phyloP scores from a whole-genome alignment of 768 basidiomycete genomes.

The Gymnopilus dilepis region DNA sequence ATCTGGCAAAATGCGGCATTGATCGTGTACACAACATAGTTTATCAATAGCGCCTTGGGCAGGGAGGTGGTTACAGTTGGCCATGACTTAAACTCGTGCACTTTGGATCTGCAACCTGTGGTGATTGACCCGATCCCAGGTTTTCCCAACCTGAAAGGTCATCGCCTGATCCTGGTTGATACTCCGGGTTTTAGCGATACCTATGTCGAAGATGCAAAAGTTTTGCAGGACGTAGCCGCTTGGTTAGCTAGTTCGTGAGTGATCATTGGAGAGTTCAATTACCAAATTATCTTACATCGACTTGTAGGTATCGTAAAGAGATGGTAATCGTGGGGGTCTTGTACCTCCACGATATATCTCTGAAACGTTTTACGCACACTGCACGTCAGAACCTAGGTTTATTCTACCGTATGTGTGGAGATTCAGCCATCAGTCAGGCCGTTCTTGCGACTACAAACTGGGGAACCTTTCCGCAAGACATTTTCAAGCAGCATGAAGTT shows the following conservation, averaged over 20 bases:
- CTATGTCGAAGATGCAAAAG: conserved; percentile 14
- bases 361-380: conserved; percentile 12
- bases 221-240: conserved; percentile 20
- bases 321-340: conserved; percentile 14
- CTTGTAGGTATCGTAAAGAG: background rate
- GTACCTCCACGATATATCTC: conserved; percentile 22
- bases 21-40: background rate
- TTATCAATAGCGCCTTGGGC: conserved; percentile 4
- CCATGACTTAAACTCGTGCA: conserved; percentile 4
- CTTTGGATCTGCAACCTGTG: background rate
- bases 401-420: conserved; percentile 11
- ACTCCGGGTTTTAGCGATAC: conserved; percentile 32
- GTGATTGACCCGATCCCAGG: background rate
- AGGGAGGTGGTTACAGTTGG: conserved; percentile 3
- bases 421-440: conserved; percentile 13
- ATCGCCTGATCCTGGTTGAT: conserved; percentile 20
- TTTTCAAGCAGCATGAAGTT: conserved; percentile 9
- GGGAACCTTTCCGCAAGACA: conserved; percentile 6
- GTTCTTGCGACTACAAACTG: conserved; percentile 24
- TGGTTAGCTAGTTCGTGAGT: conserved; percentile 26
- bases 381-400: conserved; percentile 10
- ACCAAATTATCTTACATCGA: background rate
- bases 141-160: background rate
- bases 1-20: background rate
- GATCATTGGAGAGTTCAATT: background rate